These are phyloP conservation scores for Lumnitzera littorea DNA, from an alignment of 345 rosid genomes.

Conservation along the genomic window DNA sequence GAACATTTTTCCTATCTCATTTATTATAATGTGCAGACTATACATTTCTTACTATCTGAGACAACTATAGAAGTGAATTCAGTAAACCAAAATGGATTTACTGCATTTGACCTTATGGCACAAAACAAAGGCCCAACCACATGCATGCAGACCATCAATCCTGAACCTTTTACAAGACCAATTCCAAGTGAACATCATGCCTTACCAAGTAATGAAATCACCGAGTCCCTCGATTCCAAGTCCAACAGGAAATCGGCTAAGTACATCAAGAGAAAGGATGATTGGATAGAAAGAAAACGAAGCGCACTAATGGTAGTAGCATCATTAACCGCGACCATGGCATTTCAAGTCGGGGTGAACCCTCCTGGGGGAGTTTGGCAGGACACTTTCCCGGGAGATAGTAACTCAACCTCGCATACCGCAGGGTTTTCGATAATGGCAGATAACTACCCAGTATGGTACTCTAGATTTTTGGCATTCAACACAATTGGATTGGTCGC, in stretches of 20 bases:
- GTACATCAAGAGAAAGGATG: background rate
- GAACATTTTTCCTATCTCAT: no score
- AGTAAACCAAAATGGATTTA: constrained; percentile 8
- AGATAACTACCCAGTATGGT: background rate
- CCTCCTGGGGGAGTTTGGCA: constrained; percentile 8
- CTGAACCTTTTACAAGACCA: no score
- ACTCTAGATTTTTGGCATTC: background rate
- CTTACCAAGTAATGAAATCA: no score
- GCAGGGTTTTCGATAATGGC: constrained; percentile 1
- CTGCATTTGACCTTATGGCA: background rate
- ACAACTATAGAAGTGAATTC: constrained; percentile 3
- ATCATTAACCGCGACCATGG: constrained; percentile 14
- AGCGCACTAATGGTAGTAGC: constrained; percentile 9
- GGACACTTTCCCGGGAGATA: no score
- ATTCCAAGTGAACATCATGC: no score
- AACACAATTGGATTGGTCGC: constrained; percentile 7
- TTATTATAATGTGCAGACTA: no score
- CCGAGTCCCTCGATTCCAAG: no score
- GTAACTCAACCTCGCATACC: background rate
- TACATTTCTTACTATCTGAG: background rate
- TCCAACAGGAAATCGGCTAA: background rate
- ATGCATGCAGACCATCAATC: no score
- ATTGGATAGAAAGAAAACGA: background rate
- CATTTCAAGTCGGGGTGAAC: constrained; percentile 7
- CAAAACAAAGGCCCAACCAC: background rate